Base-by-base conservation (phyloP, 768 basidiomycete genomes). In the Tricholoma sp. region DNA sequence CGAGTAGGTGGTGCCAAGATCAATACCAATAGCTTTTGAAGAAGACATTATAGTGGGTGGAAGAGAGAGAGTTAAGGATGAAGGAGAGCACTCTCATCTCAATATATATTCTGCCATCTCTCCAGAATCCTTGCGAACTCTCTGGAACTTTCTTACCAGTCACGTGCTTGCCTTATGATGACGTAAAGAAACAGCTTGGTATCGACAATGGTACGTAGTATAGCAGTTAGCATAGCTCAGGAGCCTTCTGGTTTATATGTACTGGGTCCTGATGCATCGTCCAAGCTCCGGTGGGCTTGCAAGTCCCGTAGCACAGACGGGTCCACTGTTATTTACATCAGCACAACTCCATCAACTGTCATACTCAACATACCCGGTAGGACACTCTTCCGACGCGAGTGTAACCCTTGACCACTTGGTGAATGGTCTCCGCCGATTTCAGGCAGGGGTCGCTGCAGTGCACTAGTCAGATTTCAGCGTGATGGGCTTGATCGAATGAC, bases 1-100 rank as follows among this genome's bases (percentile, higher is more conserved):
- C 89, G 90, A 92, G 81, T 92, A 92, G 53, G 94, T 97, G 60
- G 94, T 96, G 66, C 89, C 89, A 64, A 92, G 81, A 82, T 93
- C 90, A 69, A 93, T 93, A 74, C 90, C 90, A 70, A 93, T 83
- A 63, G 90, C 90, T 84, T 93, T 93, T 69, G 84, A 78, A 39
- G 78, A 76, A 65, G 81, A 74, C 82, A 84, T 83, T 64, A 57
- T 43, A 55, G 51, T 64, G 34, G 47, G 55, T 27, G 57, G 37
- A 39, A 54, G 63, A 57, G 47, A 34, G 46, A 57, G 45, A 10
- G 10, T 16, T 32, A 19, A 37, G 50, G 29, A 43, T 21, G 50
- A 29, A n/a, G 18, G 22, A 54, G 11, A 24, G 16, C 35, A 39
- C 59, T 64, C 63, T 50, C 65, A 66, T 70, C 64, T 72, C 76